phyloP scores from a whole-genome alignment of 2,329 filamentous ascomycete genomes.

The Verruconis gallopava region DNA sequence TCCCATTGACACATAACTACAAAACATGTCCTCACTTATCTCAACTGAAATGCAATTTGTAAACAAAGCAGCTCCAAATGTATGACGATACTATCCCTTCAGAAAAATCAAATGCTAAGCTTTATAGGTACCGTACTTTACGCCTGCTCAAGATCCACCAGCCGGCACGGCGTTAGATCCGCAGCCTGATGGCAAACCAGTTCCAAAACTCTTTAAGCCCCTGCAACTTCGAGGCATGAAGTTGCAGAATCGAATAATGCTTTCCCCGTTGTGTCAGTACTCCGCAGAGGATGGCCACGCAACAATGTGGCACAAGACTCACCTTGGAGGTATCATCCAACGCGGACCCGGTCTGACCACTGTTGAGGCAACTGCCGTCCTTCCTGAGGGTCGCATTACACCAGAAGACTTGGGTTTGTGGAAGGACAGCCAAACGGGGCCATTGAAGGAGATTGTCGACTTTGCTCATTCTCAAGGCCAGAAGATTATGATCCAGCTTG shows the following conservation, averaged over 20 bases:
- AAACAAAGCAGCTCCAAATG: too few relatives aligned
- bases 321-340: constrained; percentile 65
- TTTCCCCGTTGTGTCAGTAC: constrained; percentile 56
- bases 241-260: constrained; percentile 54
- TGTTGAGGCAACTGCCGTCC: constrained; percentile 66
- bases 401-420: constrained; percentile 71
- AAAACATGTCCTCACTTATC: too few relatives aligned
- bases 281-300: constrained; percentile 56
- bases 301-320: constrained; percentile 70
- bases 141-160: constrained; percentile 32
- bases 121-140: constrained; percentile 34
- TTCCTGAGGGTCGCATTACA: constrained; percentile 67
- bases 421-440: constrained; percentile 69
- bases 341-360: constrained; percentile 63
- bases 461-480: constrained; percentile 70
- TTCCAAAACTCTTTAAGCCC: constrained; percentile 48
- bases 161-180: constrained; percentile 34
- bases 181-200: constrained; percentile 35
- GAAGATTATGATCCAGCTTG: constrained; percentile 67
- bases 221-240: constrained; percentile 45
- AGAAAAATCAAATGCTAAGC: too few relatives aligned
- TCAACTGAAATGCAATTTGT: too few relatives aligned
- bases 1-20: too few relatives aligned
- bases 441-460: constrained; percentile 56
- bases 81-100: too few relatives aligned